These are phyloP conservation scores for Cylindrodendrum hubeiense DNA, from an alignment of 2,329 filamentous ascomycete species.

Conservation along the genomic window DNA sequence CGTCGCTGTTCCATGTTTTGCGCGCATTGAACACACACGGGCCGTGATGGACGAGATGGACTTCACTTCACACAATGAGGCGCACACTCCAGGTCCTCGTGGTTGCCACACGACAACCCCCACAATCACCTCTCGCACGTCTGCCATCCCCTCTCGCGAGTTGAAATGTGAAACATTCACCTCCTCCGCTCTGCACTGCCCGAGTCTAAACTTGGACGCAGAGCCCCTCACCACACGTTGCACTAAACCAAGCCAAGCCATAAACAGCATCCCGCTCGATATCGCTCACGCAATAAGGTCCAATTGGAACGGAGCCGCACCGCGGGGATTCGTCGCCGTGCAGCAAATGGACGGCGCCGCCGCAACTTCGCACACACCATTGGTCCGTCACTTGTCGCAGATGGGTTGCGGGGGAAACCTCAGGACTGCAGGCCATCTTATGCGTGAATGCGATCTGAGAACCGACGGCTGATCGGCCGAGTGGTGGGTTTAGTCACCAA, in stretches of 20 bases:
- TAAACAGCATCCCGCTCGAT: constrained; percentile 16
- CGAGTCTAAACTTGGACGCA: constrained; percentile 15
- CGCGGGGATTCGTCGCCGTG: constrained; percentile 35
- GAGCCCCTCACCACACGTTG: constrained; percentile 4
- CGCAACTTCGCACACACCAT: constrained; percentile 11
- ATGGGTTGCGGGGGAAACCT: constrained; percentile 18
- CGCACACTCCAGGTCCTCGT: constrained; percentile 8
- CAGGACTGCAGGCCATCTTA: constrained; percentile 11
- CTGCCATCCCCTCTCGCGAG: constrained; percentile 6
- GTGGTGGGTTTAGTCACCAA: neutral
- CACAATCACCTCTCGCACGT: neutral
- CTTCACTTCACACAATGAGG: neutral
- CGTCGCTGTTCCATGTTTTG: constrained; percentile 4
- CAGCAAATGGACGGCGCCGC: constrained; percentile 34
- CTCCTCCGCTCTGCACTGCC: constrained; percentile 11
- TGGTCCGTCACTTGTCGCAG: constrained; percentile 18
- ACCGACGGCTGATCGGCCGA: constrained; percentile 22
- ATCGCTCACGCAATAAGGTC: constrained; percentile 25
- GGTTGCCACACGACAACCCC: constrained; percentile 20
- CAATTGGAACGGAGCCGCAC: constrained; percentile 39
- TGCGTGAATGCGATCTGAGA: constrained; percentile 25
- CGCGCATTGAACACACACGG: neutral
- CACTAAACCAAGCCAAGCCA: neutral
- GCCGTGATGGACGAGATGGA: neutral
- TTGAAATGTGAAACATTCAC: constrained; percentile 24